Evolutionary conservation across 371 early-diverging fungal genomes (phyloP), one percentile per base, ranked within the genome.

Genomic region (Mortierella polycephala): DNA sequence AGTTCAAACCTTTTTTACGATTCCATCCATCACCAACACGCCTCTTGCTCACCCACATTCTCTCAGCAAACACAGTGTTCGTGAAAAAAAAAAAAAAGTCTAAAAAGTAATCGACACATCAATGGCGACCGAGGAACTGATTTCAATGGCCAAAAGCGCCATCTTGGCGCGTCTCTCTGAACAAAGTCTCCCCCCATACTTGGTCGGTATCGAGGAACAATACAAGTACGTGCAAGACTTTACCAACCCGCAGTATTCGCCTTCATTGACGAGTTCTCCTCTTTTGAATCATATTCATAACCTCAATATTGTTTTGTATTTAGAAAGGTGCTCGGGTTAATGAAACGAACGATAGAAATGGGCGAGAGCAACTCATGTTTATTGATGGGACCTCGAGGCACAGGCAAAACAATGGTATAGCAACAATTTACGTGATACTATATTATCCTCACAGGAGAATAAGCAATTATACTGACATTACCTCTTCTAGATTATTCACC

Each of bases 321-420:
- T 62, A 69, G 82, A 55, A 69, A 84, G 39, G 75, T 91, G 8
- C 72, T 83, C 7, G 70, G 82, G 30, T 61, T 92, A 11, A 82
- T 92, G 50, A 72, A 85, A 41, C 87, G 87, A 53, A 92, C 93
- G 4, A 83, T 93, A 7, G 69, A 76, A 8, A 75, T 74, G 45
- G 89, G 88, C 12, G 95, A 95, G 74, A 94, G 94, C 60, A 95
- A 93, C 69, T 92, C 95, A 0, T 89, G 89, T 54, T 69, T 95
- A 41, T 60, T 95, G 0, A 82, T 93, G 8, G 95, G 95, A 7
- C 92, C 91, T 46, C 81, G 91, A 67, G 93, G 95, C 7, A 84
- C 90, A 30, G 95, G 95, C 44, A 95, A 95, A 64, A 83, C 88
- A 9, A 62, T 83, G 61, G 80, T 86, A 67, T 51, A 45, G 2